Evolutionary conservation across 768 basidiomycete genomes (phyloP), one percentile per base, ranked within the genome.

Genomic region (Russula virescens): DNA sequence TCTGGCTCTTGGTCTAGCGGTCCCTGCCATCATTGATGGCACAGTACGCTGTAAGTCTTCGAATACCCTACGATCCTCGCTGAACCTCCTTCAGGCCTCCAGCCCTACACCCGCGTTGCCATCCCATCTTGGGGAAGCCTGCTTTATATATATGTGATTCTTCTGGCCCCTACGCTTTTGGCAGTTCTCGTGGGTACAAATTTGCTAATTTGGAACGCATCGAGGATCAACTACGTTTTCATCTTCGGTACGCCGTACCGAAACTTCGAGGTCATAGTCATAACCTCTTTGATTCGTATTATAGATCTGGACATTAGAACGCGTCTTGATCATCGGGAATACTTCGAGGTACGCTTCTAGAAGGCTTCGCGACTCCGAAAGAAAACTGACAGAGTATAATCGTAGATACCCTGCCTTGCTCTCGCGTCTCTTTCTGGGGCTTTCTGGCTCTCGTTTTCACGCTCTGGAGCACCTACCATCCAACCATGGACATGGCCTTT

Each of bases 181-280:
- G 78, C 84, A 2, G 63, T 92, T 35, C 75, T 97, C 1, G 82
- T 98, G 58, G 89, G 91, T 26, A 61, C 89, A n/a, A 98, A 99
- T 71, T 66, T 98, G 5, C 67, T 86, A 23, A 88, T 87, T 0
- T 99, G 91, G 88, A 78, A 83, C 0, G 73, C 75, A 5, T 77
- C 86, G 6, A 80, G 89, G 50, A 93, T 99, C 68, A 98, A 98
- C 71, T 96, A 94, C 69, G 81, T 86, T n/a, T 96, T 98, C 72
- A 91, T 95, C 40, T 91, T 95, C 69, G 89, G 89, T 89, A 62
- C 43, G 81, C 68, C 26, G 45, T n/a, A 50, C 11, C 19, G 11
- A 4, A 40, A 47, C 25, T 50, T 34, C 18, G 18, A 18, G 40
- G 18, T 48, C 11, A 16, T 49, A n/a, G 5, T 10, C 48, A 19